phyloP scores from a whole-genome alignment of 192 early-diverging fungal species.

The Umbelopsis sp. region DNA sequence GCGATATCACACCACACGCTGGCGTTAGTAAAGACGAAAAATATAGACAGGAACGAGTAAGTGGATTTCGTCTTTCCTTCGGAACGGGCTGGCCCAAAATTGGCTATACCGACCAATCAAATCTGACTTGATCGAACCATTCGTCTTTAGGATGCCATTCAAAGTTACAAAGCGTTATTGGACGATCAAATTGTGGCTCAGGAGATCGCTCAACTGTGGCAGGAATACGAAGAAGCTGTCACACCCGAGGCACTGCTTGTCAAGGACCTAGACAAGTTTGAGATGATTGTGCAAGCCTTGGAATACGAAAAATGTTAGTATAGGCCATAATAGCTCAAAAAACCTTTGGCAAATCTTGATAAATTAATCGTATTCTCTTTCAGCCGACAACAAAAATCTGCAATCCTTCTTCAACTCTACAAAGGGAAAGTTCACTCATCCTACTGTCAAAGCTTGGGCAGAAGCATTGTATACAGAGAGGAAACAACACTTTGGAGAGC shows the following conservation, averaged over 20 bases:
- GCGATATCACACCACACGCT: slow-evolving; percentile 88
- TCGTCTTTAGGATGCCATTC: slow-evolving; percentile 58
- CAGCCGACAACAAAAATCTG: slow-evolving; percentile 60
- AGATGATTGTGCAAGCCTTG: slow-evolving; percentile 91
- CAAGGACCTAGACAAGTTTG: slow-evolving; percentile 96
- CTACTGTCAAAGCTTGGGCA: slow-evolving; percentile 79
- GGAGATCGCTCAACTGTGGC: slow-evolving; percentile 82
- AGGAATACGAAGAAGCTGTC: slow-evolving; percentile 78
- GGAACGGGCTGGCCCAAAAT: not conserved
- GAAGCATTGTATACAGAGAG: slow-evolving; percentile 73
- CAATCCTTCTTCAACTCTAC: slow-evolving; percentile 85
- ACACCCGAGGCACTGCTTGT: slow-evolving; percentile 81
- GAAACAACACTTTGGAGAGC: slow-evolving; percentile 17
- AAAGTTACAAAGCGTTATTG: slow-evolving; percentile 57
- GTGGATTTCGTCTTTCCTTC: not conserved
- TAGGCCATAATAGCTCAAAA: no score
- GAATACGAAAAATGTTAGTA: slow-evolving; percentile 84
- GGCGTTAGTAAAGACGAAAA: slow-evolving; percentile 83
- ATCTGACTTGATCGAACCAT: not conserved
- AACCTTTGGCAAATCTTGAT: no score
- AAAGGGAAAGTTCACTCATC: slow-evolving; percentile 79
- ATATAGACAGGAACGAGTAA: slow-evolving; percentile 63
- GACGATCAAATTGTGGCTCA: slow-evolving; percentile 53
- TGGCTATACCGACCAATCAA: not conserved
- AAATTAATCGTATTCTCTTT: not conserved